Conservation (phyloP, 2,329 filamentous ascomycete species). For the Alternaria ethzedia region DNA sequence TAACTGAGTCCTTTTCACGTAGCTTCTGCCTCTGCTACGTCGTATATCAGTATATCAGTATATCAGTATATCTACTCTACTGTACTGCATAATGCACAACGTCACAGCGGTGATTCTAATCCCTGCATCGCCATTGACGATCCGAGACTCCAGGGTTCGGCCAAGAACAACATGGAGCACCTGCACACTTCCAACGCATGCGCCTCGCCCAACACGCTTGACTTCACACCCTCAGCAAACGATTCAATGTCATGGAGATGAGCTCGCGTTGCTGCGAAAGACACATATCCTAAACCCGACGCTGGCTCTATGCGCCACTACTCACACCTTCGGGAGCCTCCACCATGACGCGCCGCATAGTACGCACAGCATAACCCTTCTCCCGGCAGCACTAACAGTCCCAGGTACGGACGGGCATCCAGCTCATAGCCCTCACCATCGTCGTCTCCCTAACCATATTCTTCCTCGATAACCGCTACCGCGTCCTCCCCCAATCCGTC, state of each 20-base stretch:
- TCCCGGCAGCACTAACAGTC: constrained; percentile 18
- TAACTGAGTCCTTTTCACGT: too few relatives aligned
- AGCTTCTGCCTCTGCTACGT: too few relatives aligned
- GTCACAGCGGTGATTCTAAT: not conserved
- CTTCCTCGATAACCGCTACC: constrained; percentile 86
- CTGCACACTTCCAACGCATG: constrained; percentile 10
- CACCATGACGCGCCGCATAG: constrained; percentile 51
- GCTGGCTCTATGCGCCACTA: constrained; percentile 17
- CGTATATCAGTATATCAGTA: not conserved
- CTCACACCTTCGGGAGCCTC: constrained; percentile 17
- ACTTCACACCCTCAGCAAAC: not conserved
- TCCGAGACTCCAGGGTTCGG: constrained; percentile 17
- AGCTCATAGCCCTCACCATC: constrained; percentile 71
- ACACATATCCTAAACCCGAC: constrained; percentile 6
- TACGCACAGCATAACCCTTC: constrained; percentile 19
- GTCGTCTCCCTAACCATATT: constrained; percentile 73
- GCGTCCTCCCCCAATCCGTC: constrained; percentile 82
- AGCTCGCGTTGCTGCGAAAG: constrained; percentile 2
- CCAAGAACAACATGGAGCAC: constrained; percentile 23
- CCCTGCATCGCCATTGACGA: constrained; percentile 23
- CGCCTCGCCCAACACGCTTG: constrained; percentile 7
- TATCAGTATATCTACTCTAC: not conserved
- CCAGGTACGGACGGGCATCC: constrained; percentile 68
- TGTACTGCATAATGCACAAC: not conserved
- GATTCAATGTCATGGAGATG: constrained; percentile 22